These are phyloP conservation scores for Zygotorulaspora chibaensis DNA, from an alignment of 805 yeast species.

Conservation along the genomic window DNA sequence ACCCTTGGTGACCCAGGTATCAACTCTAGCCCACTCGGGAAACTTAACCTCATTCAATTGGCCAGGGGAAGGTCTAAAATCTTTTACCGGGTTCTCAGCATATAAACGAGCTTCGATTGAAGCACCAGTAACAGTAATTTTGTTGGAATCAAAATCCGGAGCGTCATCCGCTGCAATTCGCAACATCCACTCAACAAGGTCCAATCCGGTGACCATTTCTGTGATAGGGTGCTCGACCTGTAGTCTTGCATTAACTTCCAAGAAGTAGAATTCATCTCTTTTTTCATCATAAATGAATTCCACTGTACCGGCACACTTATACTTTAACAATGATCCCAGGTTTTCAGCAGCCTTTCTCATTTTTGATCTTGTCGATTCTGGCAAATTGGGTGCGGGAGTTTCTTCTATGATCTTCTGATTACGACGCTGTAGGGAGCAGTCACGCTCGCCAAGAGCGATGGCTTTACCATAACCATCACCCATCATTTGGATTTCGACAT, in stretches of 20 bases:
- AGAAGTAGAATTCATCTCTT: conserved; percentile 85
- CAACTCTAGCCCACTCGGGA: conserved; percentile 90
- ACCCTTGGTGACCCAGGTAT: conserved; percentile 90
- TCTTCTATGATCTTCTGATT: conserved; percentile 96
- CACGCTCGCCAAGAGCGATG: conserved; percentile 93
- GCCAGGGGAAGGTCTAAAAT: conserved; percentile 95
- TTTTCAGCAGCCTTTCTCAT: conserved; percentile 85
- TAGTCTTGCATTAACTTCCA: conserved; percentile 93
- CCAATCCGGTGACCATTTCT: conserved; percentile 90
- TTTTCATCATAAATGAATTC: conserved; percentile 87
- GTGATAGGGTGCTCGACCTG: conserved; percentile 99
- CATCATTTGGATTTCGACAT: conserved; percentile 92
- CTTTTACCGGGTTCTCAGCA: conserved; percentile 96
- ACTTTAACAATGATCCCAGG: conserved; percentile 75
- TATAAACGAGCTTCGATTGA: conserved; percentile 95
- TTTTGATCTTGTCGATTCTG: conserved; percentile 65
- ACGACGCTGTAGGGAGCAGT: conserved; percentile 95
- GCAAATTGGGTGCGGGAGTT: conserved; percentile 94
- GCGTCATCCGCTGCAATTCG: conserved; percentile 84
- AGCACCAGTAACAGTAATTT: conserved; percentile 69
- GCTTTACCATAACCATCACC: conserved; percentile 96
- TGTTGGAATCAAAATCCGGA: conserved; percentile 61
- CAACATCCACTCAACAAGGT: conserved; percentile 96
- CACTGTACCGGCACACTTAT: conserved; percentile 96
- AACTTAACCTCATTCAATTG: conserved; percentile 78